phyloP scores from a whole-genome alignment of 2,329 filamentous ascomycete genomes.

The Alternaria brassicicola region DNA sequence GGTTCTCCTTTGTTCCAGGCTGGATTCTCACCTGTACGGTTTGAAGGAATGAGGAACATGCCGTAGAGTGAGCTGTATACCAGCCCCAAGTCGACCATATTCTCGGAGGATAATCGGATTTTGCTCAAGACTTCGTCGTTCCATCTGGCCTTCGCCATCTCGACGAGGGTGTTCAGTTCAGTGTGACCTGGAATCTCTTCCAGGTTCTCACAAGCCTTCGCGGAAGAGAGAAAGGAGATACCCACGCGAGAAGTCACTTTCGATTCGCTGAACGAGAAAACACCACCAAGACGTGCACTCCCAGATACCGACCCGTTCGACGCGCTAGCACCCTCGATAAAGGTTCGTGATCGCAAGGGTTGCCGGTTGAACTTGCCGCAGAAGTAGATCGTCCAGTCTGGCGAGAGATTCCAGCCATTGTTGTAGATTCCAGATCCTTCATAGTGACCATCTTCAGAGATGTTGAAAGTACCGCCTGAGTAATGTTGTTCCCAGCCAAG shows the following conservation, averaged over 20 bases:
- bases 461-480: slow-evolving; percentile 63
- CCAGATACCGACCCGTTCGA: slow-evolving; percentile 26
- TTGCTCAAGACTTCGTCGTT: slow-evolving; percentile 67
- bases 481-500: slow-evolving; percentile 68
- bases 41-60: slow-evolving; percentile 71
- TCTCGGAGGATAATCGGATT: slow-evolving; percentile 64
- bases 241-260: slow-evolving; percentile 65
- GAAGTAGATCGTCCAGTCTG: slow-evolving; percentile 67
- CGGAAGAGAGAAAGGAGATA: slow-evolving; percentile 69
- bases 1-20: slow-evolving; percentile 68
- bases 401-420: slow-evolving; percentile 69
- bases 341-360: slow-evolving; percentile 38
- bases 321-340: slow-evolving; percentile 34
- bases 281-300: slow-evolving; percentile 46
- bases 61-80: slow-evolving; percentile 74
- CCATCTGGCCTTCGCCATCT: slow-evolving; percentile 61
- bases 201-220: slow-evolving; percentile 65
- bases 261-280: slow-evolving; percentile 61
- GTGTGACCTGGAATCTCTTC: slow-evolving; percentile 61
- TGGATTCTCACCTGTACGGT: slow-evolving; percentile 74
- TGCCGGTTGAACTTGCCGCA: slow-evolving; percentile 64
- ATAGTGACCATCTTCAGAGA: slow-evolving; percentile 61
- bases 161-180: slow-evolving; percentile 53
- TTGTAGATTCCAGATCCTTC: slow-evolving; percentile 67
- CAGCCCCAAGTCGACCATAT: slow-evolving; percentile 62